Evolutionary conservation across 495 filamentous ascomycete species (phyloP).

Genomic region (Penicillium salamii): DNA sequence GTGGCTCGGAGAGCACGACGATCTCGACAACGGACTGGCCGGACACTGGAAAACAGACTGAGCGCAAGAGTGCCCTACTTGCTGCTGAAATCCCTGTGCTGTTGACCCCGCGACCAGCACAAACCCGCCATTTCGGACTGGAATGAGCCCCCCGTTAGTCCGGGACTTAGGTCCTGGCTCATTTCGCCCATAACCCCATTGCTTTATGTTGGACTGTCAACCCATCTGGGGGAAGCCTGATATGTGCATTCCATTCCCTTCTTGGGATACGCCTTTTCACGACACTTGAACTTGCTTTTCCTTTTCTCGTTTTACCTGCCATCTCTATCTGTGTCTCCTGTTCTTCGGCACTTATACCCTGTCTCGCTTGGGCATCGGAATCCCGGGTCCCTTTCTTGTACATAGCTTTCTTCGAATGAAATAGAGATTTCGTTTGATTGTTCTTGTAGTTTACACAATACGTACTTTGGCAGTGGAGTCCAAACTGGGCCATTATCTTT

Average conservation of each 20-base stretch:
- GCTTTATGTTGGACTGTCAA: neutral
- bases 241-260: neutral
- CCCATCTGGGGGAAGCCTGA: neutral
- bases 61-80: constrained; percentile 27
- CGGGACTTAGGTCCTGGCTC: neutral
- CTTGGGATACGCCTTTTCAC: constrained; percentile 1
- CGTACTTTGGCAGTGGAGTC: too few species aligned
- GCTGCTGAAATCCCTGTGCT: neutral
- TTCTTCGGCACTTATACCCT: constrained; percentile 10
- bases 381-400: neutral
- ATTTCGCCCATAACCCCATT: neutral
- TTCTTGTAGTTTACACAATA: neutral
- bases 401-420: neutral
- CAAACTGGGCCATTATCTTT: neutral
- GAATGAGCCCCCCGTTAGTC: too few species aligned
- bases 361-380: neutral
- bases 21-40: constrained; percentile 64
- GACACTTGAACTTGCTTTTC: constrained; percentile 12
- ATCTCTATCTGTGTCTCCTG: neutral
- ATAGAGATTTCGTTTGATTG: neutral
- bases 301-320: constrained; percentile 3
- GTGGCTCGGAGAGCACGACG: constrained; percentile 71
- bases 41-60: constrained; percentile 94
- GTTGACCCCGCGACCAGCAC: neutral
- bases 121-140: too few species aligned